Evolutionary conservation across 345 rosid genomes (phyloP).

Genomic region (Eucalyptus caleyi): DNA sequence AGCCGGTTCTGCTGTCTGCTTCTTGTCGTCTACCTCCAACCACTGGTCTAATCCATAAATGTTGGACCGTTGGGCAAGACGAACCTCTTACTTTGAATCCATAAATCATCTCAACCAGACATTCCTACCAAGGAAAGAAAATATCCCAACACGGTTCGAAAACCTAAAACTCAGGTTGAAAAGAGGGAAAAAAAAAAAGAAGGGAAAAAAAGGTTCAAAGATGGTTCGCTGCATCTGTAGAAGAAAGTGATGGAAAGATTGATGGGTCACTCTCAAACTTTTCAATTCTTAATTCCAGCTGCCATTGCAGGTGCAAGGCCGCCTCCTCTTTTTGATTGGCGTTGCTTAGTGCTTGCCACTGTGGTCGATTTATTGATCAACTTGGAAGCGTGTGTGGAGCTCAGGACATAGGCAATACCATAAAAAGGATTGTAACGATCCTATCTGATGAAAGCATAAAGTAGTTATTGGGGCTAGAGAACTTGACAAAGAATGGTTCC

Average conservation of each 20-base stretch:
- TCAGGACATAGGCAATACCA: neutral
- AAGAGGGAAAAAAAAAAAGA: neutral
- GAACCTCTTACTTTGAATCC: neutral
- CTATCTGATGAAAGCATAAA: rapidly evolving
- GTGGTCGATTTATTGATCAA: neutral
- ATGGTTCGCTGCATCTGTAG: neutral
- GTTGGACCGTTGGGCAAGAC: neutral
- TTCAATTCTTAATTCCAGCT: neutral
- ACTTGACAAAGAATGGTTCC: no score
- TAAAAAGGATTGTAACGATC: neutral
- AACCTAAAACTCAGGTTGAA: neutral
- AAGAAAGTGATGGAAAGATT: neutral
- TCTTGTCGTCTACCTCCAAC: neutral
- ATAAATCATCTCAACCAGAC: neutral
- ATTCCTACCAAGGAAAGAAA: neutral
- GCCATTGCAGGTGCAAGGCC: neutral
- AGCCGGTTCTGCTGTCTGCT: neutral
- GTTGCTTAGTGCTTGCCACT: neutral
- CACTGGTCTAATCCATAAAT: neutral
- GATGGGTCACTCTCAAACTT: neutral
- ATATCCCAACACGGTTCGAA: neutral
- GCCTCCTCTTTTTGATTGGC: neutral
- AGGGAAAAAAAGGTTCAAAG: neutral
- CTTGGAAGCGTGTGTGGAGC: neutral
- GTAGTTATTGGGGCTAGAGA: rapidly evolving